A percentile compares a stretch with the other conserved stretches of the same genome.
Conservation (phyloP, 805 yeast genomes). For the Starmerella scarabaei region DNA sequence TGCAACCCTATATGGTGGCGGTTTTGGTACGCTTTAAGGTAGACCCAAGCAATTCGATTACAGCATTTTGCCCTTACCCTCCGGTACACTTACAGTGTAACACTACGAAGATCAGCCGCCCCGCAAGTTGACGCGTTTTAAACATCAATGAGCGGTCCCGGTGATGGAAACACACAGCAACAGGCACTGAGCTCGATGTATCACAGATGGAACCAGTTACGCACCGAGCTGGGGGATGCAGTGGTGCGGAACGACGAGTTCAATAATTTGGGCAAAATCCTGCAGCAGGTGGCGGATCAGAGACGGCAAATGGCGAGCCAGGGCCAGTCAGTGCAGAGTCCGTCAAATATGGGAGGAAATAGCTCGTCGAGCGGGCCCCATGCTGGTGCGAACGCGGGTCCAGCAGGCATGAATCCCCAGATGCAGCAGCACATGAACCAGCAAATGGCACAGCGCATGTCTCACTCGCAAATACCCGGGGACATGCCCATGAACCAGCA, state of each 20-base stretch:
- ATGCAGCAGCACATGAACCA: conserved; percentile 1
- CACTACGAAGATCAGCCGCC: no score
- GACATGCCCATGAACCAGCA: not conserved
- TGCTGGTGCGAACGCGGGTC: no score
- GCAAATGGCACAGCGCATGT: not conserved
- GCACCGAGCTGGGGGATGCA: conserved; percentile 21
- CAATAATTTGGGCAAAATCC: conserved; percentile 20
- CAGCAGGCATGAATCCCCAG: conserved; percentile 1
- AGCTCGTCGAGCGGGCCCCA: not conserved
- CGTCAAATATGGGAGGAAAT: not conserved
- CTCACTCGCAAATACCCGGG: no score
- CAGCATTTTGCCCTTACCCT: no score
- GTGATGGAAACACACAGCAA: conserved; percentile 11
- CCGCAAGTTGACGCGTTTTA: no score
- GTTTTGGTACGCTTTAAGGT: no score
- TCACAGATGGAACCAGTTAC: conserved; percentile 22
- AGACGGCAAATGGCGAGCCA: no score
- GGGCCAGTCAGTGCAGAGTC: not conserved
- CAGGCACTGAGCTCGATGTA: conserved; percentile 24
- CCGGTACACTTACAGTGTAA: no score
- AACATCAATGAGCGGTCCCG: conserved; percentile 13
- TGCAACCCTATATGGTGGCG: no score
- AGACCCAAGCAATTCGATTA: no score
- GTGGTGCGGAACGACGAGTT: conserved; percentile 23
- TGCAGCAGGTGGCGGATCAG: conserved; percentile 19